A percentile compares a stretch with the other conserved stretches of the same genome.
phyloP scores from a whole-genome alignment of 495 filamentous ascomycete species.

The Clavariopsis aquatica region DNA sequence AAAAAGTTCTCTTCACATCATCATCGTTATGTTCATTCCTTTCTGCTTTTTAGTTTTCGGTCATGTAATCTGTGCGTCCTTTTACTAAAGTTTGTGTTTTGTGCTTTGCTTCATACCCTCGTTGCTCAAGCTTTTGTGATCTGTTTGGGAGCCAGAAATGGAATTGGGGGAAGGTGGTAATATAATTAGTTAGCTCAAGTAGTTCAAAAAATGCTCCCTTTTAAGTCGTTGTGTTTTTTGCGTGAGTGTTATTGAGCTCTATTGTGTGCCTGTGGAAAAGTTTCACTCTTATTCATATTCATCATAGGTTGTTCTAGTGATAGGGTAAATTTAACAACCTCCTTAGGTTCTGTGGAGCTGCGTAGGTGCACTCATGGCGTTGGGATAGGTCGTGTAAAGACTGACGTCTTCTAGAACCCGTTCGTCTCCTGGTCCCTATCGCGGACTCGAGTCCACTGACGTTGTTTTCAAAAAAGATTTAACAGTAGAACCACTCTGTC shows the following conservation, averaged over 20 bases:
- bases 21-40: not conserved
- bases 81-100: not conserved
- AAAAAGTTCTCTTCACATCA: constrained; percentile 3
- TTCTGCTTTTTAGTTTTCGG: not conserved
- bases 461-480: too few species aligned
- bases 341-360: not conserved
- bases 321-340: not conserved
- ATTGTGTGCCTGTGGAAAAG: not conserved
- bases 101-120: not conserved
- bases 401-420: too few species aligned
- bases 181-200: not conserved
- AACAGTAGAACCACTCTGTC: too few species aligned
- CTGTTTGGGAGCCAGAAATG: not conserved
- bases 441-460: too few species aligned
- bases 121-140: not conserved
- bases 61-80: not conserved
- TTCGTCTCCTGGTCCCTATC: too few species aligned
- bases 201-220: not conserved
- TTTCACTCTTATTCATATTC: not conserved
- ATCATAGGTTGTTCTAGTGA: not conserved
- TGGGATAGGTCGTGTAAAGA: too few species aligned
- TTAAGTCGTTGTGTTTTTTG: not conserved
- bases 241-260: too few species aligned
- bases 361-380: too few species aligned
- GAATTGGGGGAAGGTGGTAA: not conserved